Conservation (phyloP, 1,139 yeast genomes). For the Yamadazyma taylorii region DNA sequence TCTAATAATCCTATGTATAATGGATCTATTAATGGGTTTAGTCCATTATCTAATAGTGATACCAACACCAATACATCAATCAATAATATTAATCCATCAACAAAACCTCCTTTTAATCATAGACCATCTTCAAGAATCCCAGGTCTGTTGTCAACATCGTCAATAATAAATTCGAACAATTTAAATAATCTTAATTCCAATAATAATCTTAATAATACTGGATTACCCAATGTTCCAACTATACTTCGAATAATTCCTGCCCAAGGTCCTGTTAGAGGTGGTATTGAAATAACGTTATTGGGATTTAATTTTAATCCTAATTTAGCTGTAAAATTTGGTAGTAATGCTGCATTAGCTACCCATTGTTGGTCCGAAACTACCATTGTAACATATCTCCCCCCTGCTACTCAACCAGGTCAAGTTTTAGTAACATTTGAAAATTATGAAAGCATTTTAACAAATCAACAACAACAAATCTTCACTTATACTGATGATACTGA, state of each 20-base stretch:
- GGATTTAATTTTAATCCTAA: constrained; percentile 88
- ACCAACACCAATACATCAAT: constrained; percentile 20
- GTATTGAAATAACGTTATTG: constrained; percentile 86
- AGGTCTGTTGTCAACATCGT: constrained; percentile 9
- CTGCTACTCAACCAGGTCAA: constrained; percentile 85
- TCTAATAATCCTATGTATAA: constrained; percentile 46
- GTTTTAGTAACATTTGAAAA: constrained; percentile 82
- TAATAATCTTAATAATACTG: constrained; percentile 13
- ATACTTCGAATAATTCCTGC: constrained; percentile 90
- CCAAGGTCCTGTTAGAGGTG: constrained; percentile 94
- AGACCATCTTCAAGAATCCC: constrained; percentile 17
- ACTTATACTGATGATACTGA: constrained; percentile 93
- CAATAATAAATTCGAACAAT: constrained; percentile 1
- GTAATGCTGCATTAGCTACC: constrained; percentile 77
- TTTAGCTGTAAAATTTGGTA: constrained; percentile 81
- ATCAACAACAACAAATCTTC: constrained; percentile 58
- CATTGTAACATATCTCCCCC: constrained; percentile 89
- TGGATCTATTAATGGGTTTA: constrained; percentile 41
- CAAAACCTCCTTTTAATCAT: constrained; percentile 8
- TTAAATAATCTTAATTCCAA: constrained; percentile 7
- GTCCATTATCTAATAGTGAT: constrained; percentile 48
- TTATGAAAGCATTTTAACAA: constrained; percentile 33
- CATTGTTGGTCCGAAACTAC: constrained; percentile 97
- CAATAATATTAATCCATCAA: constrained; percentile 10
- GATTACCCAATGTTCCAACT: constrained; percentile 40